Conservation (phyloP, 2,329 filamentous ascomycete genomes). For the Akanthomyces lecanii region DNA sequence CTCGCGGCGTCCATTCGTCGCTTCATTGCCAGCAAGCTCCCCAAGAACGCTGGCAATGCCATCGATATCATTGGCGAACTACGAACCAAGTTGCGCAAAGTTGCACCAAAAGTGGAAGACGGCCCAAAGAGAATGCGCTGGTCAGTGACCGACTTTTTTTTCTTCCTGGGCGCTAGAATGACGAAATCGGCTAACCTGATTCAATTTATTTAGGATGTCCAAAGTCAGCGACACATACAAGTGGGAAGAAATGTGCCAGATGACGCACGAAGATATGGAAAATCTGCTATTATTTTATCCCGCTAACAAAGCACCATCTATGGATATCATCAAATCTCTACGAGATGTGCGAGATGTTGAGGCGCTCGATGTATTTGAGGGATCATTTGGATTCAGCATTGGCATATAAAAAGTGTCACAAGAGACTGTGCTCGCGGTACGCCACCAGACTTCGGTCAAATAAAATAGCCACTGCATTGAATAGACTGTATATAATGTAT, state of each 20-base stretch:
- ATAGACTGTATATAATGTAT: constrained; percentile 15
- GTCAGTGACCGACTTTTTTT: constrained; percentile 44
- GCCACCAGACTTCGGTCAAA: not conserved
- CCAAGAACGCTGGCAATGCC: constrained; percentile 75
- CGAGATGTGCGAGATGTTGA: constrained; percentile 41
- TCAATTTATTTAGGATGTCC: constrained; percentile 64
- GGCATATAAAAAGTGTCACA: constrained; percentile 27
- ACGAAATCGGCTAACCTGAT: constrained; percentile 11
- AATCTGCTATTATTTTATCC: constrained; percentile 72
- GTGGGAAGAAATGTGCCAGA: constrained; percentile 76
- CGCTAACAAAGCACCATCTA: constrained; percentile 49
- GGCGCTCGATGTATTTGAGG: constrained; percentile 53
- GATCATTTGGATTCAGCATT: constrained; percentile 56
- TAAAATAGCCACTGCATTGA: not conserved
- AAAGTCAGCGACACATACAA: constrained; percentile 83
- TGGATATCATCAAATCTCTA: constrained; percentile 53
- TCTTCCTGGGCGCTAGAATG: not conserved
- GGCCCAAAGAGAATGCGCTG: constrained; percentile 88
- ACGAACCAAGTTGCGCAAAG: constrained; percentile 70
- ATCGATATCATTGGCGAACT: constrained; percentile 80
- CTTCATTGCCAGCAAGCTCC: constrained; percentile 73
- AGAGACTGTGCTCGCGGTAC: not conserved
- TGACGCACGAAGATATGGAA: constrained; percentile 82
- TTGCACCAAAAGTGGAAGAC: constrained; percentile 68
- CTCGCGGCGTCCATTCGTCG: constrained; percentile 81